Percentiles rank a stretch among this genome's conserved stretches.
Conservation (phyloP, 805 yeast species). For the Ogataea pignaliae region DNA sequence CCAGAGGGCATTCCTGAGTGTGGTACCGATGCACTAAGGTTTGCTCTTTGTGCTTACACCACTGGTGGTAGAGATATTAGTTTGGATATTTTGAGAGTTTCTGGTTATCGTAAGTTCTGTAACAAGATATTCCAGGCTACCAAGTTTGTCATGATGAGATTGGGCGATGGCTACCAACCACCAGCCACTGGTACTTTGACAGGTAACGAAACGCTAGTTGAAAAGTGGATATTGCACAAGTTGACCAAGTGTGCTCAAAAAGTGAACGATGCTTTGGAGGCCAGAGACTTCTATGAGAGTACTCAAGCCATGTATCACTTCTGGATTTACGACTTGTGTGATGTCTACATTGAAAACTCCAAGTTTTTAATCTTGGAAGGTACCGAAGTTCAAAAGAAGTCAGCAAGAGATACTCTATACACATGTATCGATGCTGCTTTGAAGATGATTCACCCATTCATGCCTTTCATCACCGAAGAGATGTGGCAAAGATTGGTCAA, state of each 20-base stretch:
- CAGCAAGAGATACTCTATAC: constrained; percentile 93
- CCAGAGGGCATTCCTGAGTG: constrained; percentile 98
- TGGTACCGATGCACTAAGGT: constrained; percentile 98
- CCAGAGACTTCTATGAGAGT: constrained; percentile 84
- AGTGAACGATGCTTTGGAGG: constrained; percentile 65
- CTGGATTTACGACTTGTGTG: constrained; percentile 95
- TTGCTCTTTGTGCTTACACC: constrained; percentile 96
- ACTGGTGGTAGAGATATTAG: constrained; percentile 99
- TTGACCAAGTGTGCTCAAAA: constrained; percentile 64
- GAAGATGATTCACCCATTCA: constrained; percentile 92
- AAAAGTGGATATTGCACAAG: constrained; percentile 93
- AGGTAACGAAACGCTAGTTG: constrained; percentile 87
- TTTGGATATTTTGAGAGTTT: constrained; percentile 92
- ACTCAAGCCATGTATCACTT: constrained; percentile 85
- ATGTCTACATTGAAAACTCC: constrained; percentile 96
- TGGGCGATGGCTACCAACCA: constrained; percentile 86
- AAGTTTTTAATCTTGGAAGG: constrained; percentile 92
- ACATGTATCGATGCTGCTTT: constrained; percentile 89
- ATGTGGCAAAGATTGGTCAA: constrained; percentile 98
- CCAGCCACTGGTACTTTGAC: constrained; percentile 56
- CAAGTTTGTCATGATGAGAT: constrained; percentile 88
- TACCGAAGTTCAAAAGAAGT: constrained; percentile 71
- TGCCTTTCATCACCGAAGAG: constrained; percentile 97
- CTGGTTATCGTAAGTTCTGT: constrained; percentile 99
- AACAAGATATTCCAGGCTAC: constrained; percentile 99